These are phyloP conservation scores for Trichopus zeylanicus DNA, from an alignment of 116 monocot genomes.

Conservation along the genomic window DNA sequence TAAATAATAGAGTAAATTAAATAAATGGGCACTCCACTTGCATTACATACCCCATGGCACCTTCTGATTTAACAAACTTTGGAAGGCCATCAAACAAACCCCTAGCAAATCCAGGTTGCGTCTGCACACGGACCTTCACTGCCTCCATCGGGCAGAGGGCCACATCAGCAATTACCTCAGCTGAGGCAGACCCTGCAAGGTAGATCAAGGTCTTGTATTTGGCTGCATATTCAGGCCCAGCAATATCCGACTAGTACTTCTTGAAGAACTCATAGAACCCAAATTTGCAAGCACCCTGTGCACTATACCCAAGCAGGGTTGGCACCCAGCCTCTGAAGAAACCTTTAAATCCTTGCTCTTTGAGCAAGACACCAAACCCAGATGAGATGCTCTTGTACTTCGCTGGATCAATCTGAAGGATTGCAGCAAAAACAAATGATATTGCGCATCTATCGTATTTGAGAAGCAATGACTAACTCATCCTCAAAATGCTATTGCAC, in stretches of 20 bases:
- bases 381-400: constrained; percentile 25
- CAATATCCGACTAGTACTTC: constrained; percentile 42
- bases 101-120: constrained; percentile 64
- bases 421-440: not conserved
- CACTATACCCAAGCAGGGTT: constrained; percentile 10
- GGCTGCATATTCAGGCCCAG: constrained; percentile 35
- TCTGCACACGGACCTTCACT: constrained; percentile 65
- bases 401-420: constrained; percentile 19
- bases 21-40: not conserved
- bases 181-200: constrained; percentile 56
- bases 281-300: constrained; percentile 16
- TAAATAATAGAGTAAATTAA: not conserved
- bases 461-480: too few species aligned
- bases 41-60: constrained; percentile 36
- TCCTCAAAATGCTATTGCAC: too few species aligned
- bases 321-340: constrained; percentile 8
- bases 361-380: constrained; percentile 20
- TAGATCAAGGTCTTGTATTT: constrained; percentile 69
- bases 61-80: constrained; percentile 67
- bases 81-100: constrained; percentile 66
- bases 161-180: constrained; percentile 63
- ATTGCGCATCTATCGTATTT: too few species aligned
- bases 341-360: constrained; percentile 26
- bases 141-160: constrained; percentile 82
- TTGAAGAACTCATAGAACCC: constrained; percentile 22